Conservation (phyloP, 2,329 filamentous ascomycete species). For the Penicillium digitatum region DNA sequence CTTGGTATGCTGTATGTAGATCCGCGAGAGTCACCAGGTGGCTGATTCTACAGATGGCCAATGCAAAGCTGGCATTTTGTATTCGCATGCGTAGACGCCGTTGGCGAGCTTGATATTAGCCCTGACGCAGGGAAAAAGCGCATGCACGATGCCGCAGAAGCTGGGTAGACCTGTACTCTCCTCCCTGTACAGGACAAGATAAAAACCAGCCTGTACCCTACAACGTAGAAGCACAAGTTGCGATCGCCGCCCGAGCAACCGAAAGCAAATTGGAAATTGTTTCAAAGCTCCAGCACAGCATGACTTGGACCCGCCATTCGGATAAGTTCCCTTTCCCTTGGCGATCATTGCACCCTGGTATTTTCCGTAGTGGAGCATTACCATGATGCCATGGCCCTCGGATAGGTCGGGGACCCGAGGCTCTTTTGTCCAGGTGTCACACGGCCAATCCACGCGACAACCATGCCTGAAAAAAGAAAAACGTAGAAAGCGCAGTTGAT, state of each 20-base stretch:
- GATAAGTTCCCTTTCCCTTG: background rate
- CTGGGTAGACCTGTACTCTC: background rate
- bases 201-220: background rate
- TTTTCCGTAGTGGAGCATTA: slow-evolving; percentile 7
- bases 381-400: background rate
- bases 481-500: background rate
- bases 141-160: background rate
- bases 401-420: slow-evolving; percentile 4
- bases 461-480: background rate
- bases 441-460: slow-evolving; percentile 3
- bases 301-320: background rate
- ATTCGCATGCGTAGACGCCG: slow-evolving; percentile 10
- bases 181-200: background rate
- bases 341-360: background rate
- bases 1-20: slow-evolving; percentile 4
- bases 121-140: background rate
- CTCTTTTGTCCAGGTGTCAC: background rate
- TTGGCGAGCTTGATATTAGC: slow-evolving; percentile 7
- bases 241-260: slow-evolving; percentile 4
- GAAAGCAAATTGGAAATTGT: background rate
- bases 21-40: background rate
- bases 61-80: slow-evolving; percentile 7
- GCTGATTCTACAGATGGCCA: slow-evolving; percentile 8
- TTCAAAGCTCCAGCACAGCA: background rate
- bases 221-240: background rate